Conservation (phyloP, 306 rosid species). For the Gastrolobium bilobum region DNA sequence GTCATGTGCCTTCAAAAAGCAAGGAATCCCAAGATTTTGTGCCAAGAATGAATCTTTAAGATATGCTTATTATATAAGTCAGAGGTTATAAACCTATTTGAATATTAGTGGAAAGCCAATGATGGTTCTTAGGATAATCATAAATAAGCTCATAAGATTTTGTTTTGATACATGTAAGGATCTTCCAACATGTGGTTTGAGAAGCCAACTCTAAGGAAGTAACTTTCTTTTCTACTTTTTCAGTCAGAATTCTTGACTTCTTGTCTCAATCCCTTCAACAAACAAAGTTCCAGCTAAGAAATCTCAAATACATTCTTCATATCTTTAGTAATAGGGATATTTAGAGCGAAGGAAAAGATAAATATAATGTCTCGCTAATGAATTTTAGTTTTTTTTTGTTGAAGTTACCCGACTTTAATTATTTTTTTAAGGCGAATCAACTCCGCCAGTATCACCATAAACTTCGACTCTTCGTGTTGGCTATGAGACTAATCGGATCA, state of each 20-base stretch:
- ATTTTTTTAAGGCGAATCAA: too few relatives aligned
- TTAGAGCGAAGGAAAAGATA: background rate
- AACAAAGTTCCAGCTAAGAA: conserved; percentile 34
- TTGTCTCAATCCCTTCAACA: conserved; percentile 38
- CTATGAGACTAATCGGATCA: too few relatives aligned
- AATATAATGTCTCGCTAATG: background rate
- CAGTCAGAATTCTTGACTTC: conserved; percentile 10
- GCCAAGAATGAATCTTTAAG: conserved; percentile 45
- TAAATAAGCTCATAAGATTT: conserved; percentile 50
- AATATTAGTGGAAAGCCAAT: conserved; percentile 55
- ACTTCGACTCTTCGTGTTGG: too few relatives aligned
- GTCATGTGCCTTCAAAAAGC: conserved; percentile 51
- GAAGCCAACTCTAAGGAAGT: conserved; percentile 46
- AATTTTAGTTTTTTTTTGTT: background rate
- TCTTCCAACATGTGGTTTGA: conserved; percentile 54
- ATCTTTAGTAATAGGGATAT: background rate
- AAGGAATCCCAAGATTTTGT: conserved; percentile 53
- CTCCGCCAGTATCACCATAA: too few relatives aligned
- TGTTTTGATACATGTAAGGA: conserved; percentile 51
- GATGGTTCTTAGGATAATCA: conserved; percentile 59
- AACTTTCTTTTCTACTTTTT: conserved; percentile 22
- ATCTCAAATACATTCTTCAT: conserved; percentile 35
- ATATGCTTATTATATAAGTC: conserved; percentile 50
- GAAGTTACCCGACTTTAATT: too few relatives aligned
- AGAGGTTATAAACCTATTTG: conserved; percentile 42